phyloP scores from a whole-genome alignment of 2,329 filamentous ascomycete genomes.

The Aspergillus hiratsukae region DNA sequence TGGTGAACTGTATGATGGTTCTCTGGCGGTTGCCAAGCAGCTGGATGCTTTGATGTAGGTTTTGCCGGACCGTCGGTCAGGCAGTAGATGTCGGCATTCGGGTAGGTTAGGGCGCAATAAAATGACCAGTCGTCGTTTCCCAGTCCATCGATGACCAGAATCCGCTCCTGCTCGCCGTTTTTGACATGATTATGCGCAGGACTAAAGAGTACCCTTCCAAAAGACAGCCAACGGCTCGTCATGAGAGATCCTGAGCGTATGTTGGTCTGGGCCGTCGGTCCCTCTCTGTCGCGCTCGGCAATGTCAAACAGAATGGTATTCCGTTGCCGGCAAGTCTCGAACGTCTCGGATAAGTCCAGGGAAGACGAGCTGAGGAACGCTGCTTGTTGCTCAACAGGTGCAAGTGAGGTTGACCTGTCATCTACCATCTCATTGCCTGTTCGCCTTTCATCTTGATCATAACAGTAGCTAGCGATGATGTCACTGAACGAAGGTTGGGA shows the following conservation, averaged over 20 bases:
- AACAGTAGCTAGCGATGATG: conserved; percentile 49
- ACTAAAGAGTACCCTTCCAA: conserved; percentile 48
- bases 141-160: conserved; percentile 47
- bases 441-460: conserved; percentile 20
- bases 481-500: conserved; percentile 53
- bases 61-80: conserved; percentile 34
- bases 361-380: conserved; percentile 24
- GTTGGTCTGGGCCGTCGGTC: conserved; percentile 41
- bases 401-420: conserved; percentile 15
- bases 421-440: conserved; percentile 17
- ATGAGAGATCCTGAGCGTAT: conserved; percentile 48
- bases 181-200: conserved; percentile 46
- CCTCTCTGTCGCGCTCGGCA: conserved; percentile 40
- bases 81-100: conserved; percentile 43
- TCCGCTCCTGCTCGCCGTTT: conserved; percentile 36
- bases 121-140: conserved; percentile 52
- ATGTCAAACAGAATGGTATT: conserved; percentile 35
- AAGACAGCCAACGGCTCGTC: conserved; percentile 49
- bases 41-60: conserved; percentile 32
- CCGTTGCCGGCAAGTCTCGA: conserved; percentile 27
- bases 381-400: conserved; percentile 21
- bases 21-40: conserved; percentile 39
- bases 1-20: conserved; percentile 44
- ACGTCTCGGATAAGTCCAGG: conserved; percentile 18
- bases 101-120: conserved; percentile 48